Evolutionary conservation across 495 filamentous ascomycete species (phyloP).

Genomic region (Tuber aestivum): DNA sequence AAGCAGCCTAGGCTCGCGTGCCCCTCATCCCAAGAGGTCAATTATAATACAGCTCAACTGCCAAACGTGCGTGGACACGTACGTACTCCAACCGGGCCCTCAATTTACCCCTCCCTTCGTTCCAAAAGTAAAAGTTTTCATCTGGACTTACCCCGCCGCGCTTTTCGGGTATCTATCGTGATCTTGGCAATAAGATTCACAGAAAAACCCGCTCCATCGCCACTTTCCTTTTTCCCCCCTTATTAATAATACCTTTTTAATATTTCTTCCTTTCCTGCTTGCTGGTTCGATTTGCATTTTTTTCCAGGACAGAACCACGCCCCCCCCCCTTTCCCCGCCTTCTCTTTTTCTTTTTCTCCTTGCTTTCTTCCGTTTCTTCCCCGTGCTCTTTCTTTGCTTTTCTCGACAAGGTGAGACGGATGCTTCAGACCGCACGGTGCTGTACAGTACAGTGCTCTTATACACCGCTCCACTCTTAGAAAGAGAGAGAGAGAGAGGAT

Average conservation of each 20-base stretch:
- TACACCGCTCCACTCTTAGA: not conserved
- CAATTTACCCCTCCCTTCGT: not conserved
- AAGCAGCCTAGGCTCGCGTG: not conserved
- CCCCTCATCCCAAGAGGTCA: slow-evolving; percentile 3
- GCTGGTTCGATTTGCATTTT: not conserved
- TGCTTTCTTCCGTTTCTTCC: not conserved
- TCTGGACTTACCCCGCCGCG: not conserved
- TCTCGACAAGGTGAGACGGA: not conserved
- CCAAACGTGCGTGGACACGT: not conserved
- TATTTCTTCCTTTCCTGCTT: not conserved
- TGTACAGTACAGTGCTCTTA: not conserved
- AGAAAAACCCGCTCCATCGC: not conserved
- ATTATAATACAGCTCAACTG: not conserved
- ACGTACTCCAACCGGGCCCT: not conserved
- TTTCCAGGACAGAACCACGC: not conserved
- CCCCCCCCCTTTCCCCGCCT: not conserved
- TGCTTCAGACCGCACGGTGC: not conserved
- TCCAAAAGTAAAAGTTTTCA: not conserved
- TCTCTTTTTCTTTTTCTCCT: not conserved
- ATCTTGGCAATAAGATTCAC: not conserved
- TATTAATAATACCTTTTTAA: not conserved
- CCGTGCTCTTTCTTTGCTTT: not conserved
- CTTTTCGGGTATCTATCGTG: slow-evolving; percentile 2
- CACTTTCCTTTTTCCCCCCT: not conserved
- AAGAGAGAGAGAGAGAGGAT: not conserved